phyloP scores from a whole-genome alignment of 768 basidiomycete genomes.

The Coprinellus aureogranulatus region DNA sequence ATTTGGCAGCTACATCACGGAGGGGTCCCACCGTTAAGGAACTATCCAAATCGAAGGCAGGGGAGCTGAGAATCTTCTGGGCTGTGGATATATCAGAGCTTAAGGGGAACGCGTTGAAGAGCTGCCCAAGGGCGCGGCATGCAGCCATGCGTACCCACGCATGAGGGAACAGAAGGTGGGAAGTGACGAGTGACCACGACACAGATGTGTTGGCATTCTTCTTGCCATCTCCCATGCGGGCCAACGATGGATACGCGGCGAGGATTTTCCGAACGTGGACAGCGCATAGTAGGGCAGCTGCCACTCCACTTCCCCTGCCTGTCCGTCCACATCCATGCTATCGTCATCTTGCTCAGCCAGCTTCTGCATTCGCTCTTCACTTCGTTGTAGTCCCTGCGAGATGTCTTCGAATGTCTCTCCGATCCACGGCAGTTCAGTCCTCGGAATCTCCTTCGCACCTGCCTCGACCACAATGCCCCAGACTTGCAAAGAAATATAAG shows the following conservation, averaged over 20 bases:
- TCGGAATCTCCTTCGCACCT: constrained; percentile 43
- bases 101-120: constrained; percentile 57
- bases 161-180: constrained; percentile 84
- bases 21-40: constrained; percentile 58
- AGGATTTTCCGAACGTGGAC: constrained; percentile 63
- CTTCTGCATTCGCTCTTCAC: constrained; percentile 26
- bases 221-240: constrained; percentile 36
- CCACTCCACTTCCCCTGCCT: constrained; percentile 54
- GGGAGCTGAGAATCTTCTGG: constrained; percentile 27
- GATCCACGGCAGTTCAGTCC: constrained; percentile 49
- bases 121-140: constrained; percentile 67
- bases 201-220: constrained; percentile 23
- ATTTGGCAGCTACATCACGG: constrained; percentile 68
- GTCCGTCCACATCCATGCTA: constrained; percentile 47
- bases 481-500: constrained; percentile 75
- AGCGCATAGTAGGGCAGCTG: constrained; percentile 81
- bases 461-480: constrained; percentile 80
- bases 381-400: constrained; percentile 43
- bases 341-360: constrained; percentile 42
- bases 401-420: constrained; percentile 67
- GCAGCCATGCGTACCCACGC: constrained; percentile 89
- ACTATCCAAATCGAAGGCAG: constrained; percentile 26
- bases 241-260: constrained; percentile 51
- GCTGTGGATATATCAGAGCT: constrained; percentile 10
- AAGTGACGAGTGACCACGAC: constrained; percentile 60